phyloP scores from a whole-genome alignment of 2,329 filamentous ascomycete species.

The Emmonsia crescens region DNA sequence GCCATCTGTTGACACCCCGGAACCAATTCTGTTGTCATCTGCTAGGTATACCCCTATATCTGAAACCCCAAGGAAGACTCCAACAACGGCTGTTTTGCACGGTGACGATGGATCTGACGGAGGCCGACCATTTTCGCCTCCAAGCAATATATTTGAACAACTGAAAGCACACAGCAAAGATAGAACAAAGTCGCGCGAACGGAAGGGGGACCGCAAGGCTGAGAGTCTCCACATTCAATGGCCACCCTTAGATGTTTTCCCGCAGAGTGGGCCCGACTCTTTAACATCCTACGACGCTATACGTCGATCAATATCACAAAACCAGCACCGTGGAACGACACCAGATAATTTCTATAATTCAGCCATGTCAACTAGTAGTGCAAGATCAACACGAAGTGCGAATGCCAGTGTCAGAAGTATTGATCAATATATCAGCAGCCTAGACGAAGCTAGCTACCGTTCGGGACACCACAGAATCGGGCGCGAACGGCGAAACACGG shows the following conservation, averaged over 20 bases:
- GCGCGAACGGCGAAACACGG: constrained; percentile 42
- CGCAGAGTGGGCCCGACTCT: background rate
- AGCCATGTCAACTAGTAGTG: constrained; percentile 34
- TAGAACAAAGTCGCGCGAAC: constrained; percentile 55
- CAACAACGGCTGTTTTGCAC: constrained; percentile 56
- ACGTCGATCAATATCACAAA: constrained; percentile 1
- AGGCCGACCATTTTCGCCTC: constrained; percentile 56
- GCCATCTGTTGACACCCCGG: constrained; percentile 20
- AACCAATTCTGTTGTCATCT: constrained; percentile 32
- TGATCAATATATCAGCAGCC: constrained; percentile 75
- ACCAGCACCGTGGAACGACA: constrained; percentile 4
- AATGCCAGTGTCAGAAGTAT: constrained; percentile 55
- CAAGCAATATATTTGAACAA: constrained; percentile 51
- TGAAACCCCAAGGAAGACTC: constrained; percentile 33
- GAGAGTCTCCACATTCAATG: constrained; percentile 58
- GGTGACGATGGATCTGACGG: constrained; percentile 23
- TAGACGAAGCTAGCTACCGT: constrained; percentile 64
- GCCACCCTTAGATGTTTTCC: constrained; percentile 33
- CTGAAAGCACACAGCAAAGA: constrained; percentile 50
- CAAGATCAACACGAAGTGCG: constrained; percentile 43
- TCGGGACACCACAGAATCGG: constrained; percentile 39
- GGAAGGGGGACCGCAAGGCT: constrained; percentile 73
- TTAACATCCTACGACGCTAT: background rate
- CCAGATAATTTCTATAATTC: constrained; percentile 17
- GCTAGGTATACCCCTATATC: constrained; percentile 35